These are phyloP conservation scores for Limnomonas spitsbergensis DNA, from an alignment of 139 green algal species.

Conservation along the genomic window DNA sequence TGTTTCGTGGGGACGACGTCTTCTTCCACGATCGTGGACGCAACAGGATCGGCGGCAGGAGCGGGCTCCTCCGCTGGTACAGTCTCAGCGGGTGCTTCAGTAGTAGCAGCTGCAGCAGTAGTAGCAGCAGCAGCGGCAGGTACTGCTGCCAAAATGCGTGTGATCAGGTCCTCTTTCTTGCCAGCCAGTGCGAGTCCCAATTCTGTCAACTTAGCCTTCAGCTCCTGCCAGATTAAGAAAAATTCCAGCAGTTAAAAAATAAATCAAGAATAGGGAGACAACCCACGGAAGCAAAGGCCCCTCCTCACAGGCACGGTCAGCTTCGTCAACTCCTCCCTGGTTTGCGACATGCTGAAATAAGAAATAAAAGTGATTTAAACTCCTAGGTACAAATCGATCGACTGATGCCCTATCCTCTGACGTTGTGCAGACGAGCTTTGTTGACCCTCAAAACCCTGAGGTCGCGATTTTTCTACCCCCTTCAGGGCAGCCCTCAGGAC, in stretches of 20 bases:
- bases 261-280: neutral
- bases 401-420: neutral
- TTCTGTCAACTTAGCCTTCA: conserved; percentile 1
- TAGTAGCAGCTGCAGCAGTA: neutral
- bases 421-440: neutral
- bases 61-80: neutral
- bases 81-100: neutral
- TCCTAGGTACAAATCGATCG: neutral
- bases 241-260: neutral
- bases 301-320: conserved; percentile 1
- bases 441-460: too few species aligned
- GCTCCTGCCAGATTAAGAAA: conserved; percentile 5
- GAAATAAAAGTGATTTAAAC: neutral
- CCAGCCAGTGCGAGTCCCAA: conserved; percentile 1
- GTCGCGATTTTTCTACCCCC: too few species aligned
- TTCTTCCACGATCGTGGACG: too few species aligned
- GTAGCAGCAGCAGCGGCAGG: neutral
- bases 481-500: too few species aligned
- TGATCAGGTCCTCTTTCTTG: conserved; percentile 23
- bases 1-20: neutral
- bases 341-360: neutral
- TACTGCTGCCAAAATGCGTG: conserved; percentile 5
- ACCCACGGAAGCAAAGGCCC: neutral
- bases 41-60: neutral
- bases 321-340: neutral